Evolutionary conservation across 768 basidiomycete genomes (phyloP), one percentile per base, ranked within the genome.

Genomic region (Boletus tomentosulus): DNA sequence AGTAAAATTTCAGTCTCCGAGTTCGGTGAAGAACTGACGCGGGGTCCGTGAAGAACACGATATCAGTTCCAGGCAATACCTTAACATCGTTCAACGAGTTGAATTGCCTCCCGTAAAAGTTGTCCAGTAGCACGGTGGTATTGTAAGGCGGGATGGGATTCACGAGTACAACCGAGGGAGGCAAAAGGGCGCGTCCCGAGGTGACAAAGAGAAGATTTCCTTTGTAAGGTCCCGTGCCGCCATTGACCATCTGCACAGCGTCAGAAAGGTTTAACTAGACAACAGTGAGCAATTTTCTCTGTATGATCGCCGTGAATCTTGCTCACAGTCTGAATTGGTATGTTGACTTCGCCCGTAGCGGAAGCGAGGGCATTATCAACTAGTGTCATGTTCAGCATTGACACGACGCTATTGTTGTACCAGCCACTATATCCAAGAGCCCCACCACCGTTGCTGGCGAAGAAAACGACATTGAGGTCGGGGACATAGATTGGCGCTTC

Each of bases 1-100:
- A 16, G 35, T 62, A 11, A 47, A 15, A 3, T 11, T 11, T 16
- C 24, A 7, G 11, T 7, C 25, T n/a, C 10, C 10, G 22, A 27
- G 12, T 2, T 28, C 10, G 15, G 43, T 4, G 4, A 44, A 37
- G 16, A 30, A 76, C 81, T 43, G 71, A 89, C 81, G 75, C 72
- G 15, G 76, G 74, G 62, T 92, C 89, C 0, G 89, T 91, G 70
- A 92, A 89, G 71, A 86, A 89, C 2, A 91, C 59, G 37, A 80
- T 80, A 35, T 83, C 82, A 56, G 78, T 85, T 4, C 69, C 67
- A 2, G 86, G 87, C 49, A 89, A 83, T 3, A 89, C 73, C 60
- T 87, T 89, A 54, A 86, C 75, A 58, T 93, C 89, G 65, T 91
- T 89, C 47, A 92, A 66, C 1, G 89, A 89, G 69, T 87, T 90